A percentile compares a stretch with the other conserved stretches of the same genome.
Evolutionary conservation across 139 green algal species (phyloP).

Genomic region (Tetraselmis striata): DNA sequence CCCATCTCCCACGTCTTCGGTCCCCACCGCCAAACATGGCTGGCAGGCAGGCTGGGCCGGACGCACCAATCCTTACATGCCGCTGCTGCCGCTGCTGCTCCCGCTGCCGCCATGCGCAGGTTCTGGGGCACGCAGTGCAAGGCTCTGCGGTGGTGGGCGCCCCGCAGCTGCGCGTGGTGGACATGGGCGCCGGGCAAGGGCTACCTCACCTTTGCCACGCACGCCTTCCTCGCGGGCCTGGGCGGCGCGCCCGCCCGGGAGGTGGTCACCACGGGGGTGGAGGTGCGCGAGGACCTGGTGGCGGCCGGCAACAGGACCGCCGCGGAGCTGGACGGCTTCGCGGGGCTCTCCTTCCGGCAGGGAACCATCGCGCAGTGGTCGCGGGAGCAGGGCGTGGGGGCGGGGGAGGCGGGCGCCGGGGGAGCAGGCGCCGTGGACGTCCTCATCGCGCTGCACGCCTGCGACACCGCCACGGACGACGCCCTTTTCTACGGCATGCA

Average conservation of each 20-base stretch:
- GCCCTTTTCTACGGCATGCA: conserved; percentile 42
- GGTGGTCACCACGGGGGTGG: neutral
- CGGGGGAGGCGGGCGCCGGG: no score
- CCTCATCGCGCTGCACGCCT: conserved; percentile 58
- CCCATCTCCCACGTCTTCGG: no score
- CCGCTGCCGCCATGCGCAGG: no score
- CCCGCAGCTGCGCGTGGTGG: neutral
- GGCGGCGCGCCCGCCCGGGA: neutral
- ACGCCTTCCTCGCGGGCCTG: neutral
- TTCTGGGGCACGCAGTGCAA: neutral
- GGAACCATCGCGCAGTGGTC: neutral
- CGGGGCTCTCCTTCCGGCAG: neutral
- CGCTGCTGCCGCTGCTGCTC: no score
- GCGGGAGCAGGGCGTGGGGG: neutral
- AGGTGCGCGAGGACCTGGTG: neutral
- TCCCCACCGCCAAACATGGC: no score
- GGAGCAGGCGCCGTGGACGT: conserved; percentile 20
- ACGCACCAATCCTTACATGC: no score
- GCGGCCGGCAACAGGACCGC: neutral
- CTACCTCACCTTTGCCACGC: neutral
- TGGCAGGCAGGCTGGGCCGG: no score
- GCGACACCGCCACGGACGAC: conserved; percentile 62
- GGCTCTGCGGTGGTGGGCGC: neutral
- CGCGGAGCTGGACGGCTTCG: neutral
- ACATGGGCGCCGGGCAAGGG: neutral